Evolutionary conservation across 129 eudicot species (phyloP), one percentile per base, ranked within the genome.

Genomic region (Saussurea involucrata): DNA sequence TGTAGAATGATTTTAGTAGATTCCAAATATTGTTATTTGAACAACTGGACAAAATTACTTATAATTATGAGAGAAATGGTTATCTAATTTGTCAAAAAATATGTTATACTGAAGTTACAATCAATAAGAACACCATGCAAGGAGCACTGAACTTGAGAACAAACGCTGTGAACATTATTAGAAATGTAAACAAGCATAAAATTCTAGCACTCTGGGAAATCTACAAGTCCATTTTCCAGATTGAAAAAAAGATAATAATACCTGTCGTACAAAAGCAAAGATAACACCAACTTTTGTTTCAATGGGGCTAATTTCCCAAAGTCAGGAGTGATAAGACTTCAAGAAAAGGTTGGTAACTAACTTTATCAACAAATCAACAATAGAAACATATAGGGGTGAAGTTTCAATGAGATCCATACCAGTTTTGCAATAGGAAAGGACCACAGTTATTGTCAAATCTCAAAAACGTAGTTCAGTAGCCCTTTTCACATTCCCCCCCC

Each of bases 221-320:
- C 40, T 27, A 63, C 61, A 75, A 75, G 68, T 63, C 71, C 40
- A 37, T 37, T 22, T 22, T 75, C 58, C 37, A 36, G 25, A 34
- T 24, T 74, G 18, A 49, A 3, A 49, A 6, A 49, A 49, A 49
- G 58, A 49, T 49, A 49, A 49, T 18, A 46, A 46, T 3, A 57
- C 68, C 4, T 21, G 78, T 22, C 78, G 22, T 60, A 21, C 42
- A 60, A 21, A 74, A 33, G 36, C 78, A 74, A 25, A 74, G 17
- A 74, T 74, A 74, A 17, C 36, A 55, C 69, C 6, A 12, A 20
- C 69, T 58, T 58, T 22, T 15, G 64, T 58, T 11, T 61, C 78
- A 63, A 36, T 18, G 4, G 61, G 65, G 42, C 71, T 36, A 63
- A 25, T 63, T 61, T 34, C 33, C 60, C 61, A 49, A 61, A 24